Conservation (phyloP, 2,329 filamentous ascomycete genomes). For the Colletotrichum sp. region DNA sequence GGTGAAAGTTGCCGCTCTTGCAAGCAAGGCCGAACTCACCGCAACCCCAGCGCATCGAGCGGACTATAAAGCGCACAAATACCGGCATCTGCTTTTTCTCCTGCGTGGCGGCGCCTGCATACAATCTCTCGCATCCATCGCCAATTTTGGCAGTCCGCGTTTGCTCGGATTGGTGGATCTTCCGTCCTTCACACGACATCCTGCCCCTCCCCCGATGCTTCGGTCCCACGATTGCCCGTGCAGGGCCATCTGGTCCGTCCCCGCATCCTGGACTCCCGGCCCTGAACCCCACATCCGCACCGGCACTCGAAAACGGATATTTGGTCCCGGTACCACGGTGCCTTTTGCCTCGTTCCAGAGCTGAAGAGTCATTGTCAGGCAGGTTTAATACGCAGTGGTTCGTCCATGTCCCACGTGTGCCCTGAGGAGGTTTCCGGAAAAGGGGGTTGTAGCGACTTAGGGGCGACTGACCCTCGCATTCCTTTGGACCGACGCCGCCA, state of each 20-base stretch:
- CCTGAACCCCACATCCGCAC: background rate
- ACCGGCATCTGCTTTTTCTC: background rate
- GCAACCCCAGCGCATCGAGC: background rate
- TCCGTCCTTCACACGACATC: background rate
- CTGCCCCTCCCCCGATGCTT: background rate
- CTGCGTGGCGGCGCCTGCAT: background rate
- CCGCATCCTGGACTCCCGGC: background rate
- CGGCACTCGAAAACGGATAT: background rate
- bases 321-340: background rate
- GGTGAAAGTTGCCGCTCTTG: background rate
- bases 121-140: background rate
- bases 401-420: background rate
- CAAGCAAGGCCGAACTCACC: background rate
- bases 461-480: background rate
- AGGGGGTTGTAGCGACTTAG: background rate
- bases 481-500: background rate
- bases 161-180: background rate
- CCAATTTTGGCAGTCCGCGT: background rate
- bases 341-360: background rate
- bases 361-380: background rate
- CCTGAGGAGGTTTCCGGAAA: background rate
- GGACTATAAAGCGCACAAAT: background rate
- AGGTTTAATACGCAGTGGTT: background rate
- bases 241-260: background rate
- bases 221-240: background rate